Base-by-base conservation (phyloP, 495 filamentous ascomycete species). In the Penicillium riverlandense region DNA sequence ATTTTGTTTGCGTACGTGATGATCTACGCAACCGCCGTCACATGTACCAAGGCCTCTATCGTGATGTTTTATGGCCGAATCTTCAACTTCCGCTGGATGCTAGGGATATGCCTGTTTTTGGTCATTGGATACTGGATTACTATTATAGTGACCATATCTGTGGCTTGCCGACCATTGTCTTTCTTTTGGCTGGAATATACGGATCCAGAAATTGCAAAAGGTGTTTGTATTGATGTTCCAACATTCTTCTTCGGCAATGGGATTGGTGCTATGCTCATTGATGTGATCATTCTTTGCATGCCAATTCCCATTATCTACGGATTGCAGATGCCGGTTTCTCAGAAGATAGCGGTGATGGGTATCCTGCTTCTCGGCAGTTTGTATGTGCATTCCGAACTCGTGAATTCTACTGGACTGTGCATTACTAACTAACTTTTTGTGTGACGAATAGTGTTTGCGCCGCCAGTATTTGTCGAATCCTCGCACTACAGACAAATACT, bases 331-430 rank as follows among this genome's bases (percentile, higher is more conserved):
- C 61, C 62, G 1, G 13, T 40, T 8, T 50, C 55, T n/a, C 59
- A 68, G 41, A 65, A 57, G 35, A 12, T 73, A 4, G 63, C 57
- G 3, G 46, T 73, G 11, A 52, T 53, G 11, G 48, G 51, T 13
- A 57, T 73, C 27, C 65, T 73, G 31, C 40, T 62, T 5, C 49
- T 71, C 6, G 69, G 69, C 10, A 47, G 56, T 29, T 69, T 63
- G 69, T 67, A 54, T 53, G 59, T 55, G 22, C 22, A 22, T 22
- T 22, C 22, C 4, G 6, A 22, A 22, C 0, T 22, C 4, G 22
- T 4, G 22, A 2, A 22, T 36, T 40, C 41, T 30, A 16, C 47
- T 37, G 16, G 29, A 33, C 7, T 16, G 4, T n/a, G n/a, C n/a
- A n/a, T n/a, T n/a, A n/a, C n/a, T n/a, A n/a, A n/a, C n/a, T n/a